Evolutionary conservation across 1,284 basidiomycete species (phyloP).

Genomic region (Malassezia slooffiae): DNA sequence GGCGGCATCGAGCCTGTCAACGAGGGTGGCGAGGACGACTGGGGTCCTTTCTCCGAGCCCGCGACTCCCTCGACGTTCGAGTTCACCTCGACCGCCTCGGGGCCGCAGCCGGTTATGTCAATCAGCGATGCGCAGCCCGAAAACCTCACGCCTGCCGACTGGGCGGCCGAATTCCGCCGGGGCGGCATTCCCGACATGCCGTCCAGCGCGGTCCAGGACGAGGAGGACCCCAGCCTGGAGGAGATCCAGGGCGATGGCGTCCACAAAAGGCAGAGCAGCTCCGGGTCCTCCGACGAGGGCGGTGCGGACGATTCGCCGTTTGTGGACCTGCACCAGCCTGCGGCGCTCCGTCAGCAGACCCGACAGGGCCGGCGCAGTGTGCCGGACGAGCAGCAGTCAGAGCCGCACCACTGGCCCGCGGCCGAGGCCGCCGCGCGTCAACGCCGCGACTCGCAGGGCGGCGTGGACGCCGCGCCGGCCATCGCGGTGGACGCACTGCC

Average conservation of each 20-base stretch:
- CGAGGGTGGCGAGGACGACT: constrained; percentile 42
- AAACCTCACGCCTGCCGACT: constrained; percentile 43
- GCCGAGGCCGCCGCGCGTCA: constrained; percentile 3
- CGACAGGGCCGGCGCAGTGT: too few relatives aligned
- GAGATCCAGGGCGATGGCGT: too few relatives aligned
- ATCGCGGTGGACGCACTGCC: constrained; percentile 8
- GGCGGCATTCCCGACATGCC: constrained; percentile 13
- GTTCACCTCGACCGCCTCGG: constrained; percentile 10
- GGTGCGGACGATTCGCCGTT: constrained; percentile 12
- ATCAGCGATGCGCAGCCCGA: constrained; percentile 28
- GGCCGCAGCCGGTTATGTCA: constrained; percentile 7
- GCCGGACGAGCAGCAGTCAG: constrained; percentile 10
- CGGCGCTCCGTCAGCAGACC: constrained; percentile 7
- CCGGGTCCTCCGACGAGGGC: constrained; percentile 13
- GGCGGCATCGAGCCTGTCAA: too few relatives aligned
- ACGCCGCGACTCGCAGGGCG: background rate
- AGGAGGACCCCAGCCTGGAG: too few relatives aligned
- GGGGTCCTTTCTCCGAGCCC: constrained; percentile 43
- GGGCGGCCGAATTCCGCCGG: constrained; percentile 37
- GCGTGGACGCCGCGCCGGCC: constrained; percentile 2
- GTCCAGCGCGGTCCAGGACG: constrained; percentile 11
- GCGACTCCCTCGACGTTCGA: constrained; percentile 8
- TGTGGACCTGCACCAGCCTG: constrained; percentile 19
- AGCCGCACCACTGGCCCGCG: constrained; percentile 6
- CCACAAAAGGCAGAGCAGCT: background rate